phyloP scores from a whole-genome alignment of 2,329 filamentous ascomycete species.

The Colletotrichum orchidophilum region DNA sequence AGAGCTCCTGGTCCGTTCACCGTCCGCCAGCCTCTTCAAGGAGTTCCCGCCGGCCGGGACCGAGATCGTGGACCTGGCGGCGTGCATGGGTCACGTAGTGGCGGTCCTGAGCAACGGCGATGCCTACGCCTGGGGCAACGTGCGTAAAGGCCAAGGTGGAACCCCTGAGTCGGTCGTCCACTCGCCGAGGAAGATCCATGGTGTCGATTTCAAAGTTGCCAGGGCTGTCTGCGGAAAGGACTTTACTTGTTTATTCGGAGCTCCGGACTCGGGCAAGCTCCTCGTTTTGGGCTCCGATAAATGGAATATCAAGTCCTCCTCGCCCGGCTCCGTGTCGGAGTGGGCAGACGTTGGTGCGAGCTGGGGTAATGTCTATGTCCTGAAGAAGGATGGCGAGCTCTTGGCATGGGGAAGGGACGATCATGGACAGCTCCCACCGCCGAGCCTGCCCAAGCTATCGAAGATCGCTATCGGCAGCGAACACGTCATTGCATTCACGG shows the following conservation, averaged over 20 bases:
- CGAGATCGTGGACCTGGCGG: constrained; percentile 71
- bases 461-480: constrained; percentile 88
- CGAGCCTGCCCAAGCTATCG: constrained; percentile 64
- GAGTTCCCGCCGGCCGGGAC: constrained; percentile 71
- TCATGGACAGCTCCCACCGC: constrained; percentile 80
- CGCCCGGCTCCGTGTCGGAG: constrained; percentile 59
- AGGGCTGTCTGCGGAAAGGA: constrained; percentile 83
- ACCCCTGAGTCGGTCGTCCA: constrained; percentile 61
- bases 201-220: constrained; percentile 67
- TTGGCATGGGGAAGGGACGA: constrained; percentile 85
- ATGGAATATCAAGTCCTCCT: constrained; percentile 69
- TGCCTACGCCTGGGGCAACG: constrained; percentile 89
- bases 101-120: constrained; percentile 78
- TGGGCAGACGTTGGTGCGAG: constrained; percentile 80
- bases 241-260: constrained; percentile 79
- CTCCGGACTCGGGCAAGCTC: constrained; percentile 65
- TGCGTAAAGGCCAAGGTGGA: constrained; percentile 86
- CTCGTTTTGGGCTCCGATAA: constrained; percentile 79
- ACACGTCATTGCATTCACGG: constrained; percentile 80
- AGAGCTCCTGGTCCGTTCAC: constrained; percentile 57
- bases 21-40: constrained; percentile 58
- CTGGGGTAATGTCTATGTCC: constrained; percentile 84
- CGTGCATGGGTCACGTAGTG: constrained; percentile 82
- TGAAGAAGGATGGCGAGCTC: constrained; percentile 68
- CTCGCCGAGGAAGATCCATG: constrained; percentile 68